phyloP scores from a whole-genome alignment of 2,329 filamentous ascomycete genomes.

The Colletotrichum brevisporum region DNA sequence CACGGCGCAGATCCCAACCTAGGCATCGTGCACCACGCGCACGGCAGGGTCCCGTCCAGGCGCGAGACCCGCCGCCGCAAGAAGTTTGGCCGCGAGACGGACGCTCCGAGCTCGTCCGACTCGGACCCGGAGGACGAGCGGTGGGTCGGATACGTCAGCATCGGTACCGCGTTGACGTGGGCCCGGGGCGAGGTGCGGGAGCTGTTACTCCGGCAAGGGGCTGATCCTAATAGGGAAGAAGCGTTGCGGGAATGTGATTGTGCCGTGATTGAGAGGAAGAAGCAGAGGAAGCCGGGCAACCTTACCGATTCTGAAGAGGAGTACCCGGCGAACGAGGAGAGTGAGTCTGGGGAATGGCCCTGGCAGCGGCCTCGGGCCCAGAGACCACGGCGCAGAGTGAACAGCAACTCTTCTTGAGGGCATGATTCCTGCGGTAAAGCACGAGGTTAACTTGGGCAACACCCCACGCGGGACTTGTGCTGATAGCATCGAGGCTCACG shows the following conservation, averaged over 20 bases:
- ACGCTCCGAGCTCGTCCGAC: slow-evolving; percentile 9
- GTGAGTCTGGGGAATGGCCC: neutral
- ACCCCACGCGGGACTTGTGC: no score
- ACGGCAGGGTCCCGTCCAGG: slow-evolving; percentile 8
- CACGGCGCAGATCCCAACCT: slow-evolving; percentile 20
- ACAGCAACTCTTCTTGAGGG: no score
- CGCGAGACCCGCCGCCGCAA: neutral
- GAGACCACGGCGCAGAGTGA: no score
- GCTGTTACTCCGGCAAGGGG: slow-evolving; percentile 4
- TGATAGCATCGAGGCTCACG: no score
- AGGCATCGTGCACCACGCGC: slow-evolving; percentile 7
- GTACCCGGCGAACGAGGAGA: neutral
- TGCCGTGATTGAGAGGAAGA: neutral
- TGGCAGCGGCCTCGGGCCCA: neutral
- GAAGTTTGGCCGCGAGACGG: neutral
- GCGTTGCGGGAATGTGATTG: slow-evolving; percentile 1
- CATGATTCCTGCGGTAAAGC: no score
- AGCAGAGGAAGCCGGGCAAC: neutral
- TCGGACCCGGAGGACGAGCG: neutral
- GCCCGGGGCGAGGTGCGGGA: slow-evolving; percentile 9
- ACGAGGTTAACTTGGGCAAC: no score
- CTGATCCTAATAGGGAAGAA: slow-evolving; percentile 1
- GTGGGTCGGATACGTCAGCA: slow-evolving; percentile 8
- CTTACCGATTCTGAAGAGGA: neutral
- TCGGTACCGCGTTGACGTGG: slow-evolving; percentile 16